Percentiles rank a stretch among this genome's conserved stretches.
Evolutionary conservation across 495 filamentous ascomycete genomes (phyloP).

Genomic region (Tuber microsphaerosporum): DNA sequence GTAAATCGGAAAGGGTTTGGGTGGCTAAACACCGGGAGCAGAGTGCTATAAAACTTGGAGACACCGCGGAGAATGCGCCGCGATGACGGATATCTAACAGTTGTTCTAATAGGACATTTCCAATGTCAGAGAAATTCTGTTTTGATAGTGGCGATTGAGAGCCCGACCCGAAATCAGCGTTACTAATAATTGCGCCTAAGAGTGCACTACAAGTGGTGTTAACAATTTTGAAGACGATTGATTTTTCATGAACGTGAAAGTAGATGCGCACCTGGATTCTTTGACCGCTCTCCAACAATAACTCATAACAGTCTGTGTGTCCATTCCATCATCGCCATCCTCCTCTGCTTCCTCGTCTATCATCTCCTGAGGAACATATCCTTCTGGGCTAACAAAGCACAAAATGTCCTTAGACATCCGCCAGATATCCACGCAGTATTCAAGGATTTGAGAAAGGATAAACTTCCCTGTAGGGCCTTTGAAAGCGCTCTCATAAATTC

Average conservation of each 20-base stretch:
- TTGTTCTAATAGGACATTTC: constrained; percentile 67
- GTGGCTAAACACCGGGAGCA: constrained; percentile 57
- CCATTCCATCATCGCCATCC: constrained; percentile 54
- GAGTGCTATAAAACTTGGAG: constrained; percentile 73
- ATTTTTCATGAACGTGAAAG: constrained; percentile 16
- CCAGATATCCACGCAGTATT: constrained; percentile 62
- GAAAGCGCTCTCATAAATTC: constrained; percentile 19
- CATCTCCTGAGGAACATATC: constrained; percentile 55
- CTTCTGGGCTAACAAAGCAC: constrained; percentile 87
- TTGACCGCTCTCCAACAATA: constrained; percentile 90
- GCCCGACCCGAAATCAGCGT: constrained; percentile 36
- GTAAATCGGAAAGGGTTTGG: constrained; percentile 44
- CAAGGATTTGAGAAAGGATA: neutral
- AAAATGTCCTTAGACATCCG: constrained; percentile 62
- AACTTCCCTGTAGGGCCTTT: neutral
- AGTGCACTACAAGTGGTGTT: constrained; percentile 46
- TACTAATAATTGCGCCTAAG: constrained; percentile 52
- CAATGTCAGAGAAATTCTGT: constrained; percentile 53
- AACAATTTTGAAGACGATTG: constrained; percentile 29
- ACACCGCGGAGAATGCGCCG: constrained; percentile 88
- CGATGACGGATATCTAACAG: constrained; percentile 77
- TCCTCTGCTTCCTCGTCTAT: constrained; percentile 58
- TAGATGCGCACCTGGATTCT: constrained; percentile 66
- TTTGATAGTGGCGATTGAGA: constrained; percentile 41
- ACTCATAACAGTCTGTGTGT: constrained; percentile 78